phyloP scores from a whole-genome alignment of 2,329 filamentous ascomycete species.

The Fusarium bulbicola region DNA sequence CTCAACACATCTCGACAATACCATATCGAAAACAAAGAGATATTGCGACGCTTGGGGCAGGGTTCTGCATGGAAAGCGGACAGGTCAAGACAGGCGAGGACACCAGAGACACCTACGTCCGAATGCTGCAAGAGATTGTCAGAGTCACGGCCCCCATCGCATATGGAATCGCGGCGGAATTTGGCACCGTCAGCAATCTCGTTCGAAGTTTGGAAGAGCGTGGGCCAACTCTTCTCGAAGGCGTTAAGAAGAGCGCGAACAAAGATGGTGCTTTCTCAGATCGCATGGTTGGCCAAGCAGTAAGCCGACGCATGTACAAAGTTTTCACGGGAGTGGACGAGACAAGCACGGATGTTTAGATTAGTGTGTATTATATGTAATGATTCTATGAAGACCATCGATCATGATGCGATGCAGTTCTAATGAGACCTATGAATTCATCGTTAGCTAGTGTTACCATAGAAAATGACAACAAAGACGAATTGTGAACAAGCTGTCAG shows the following conservation, averaged over 20 bases:
- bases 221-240: conserved; percentile 70
- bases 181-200: conserved; percentile 65
- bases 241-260: conserved; percentile 66
- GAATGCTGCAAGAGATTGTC: conserved; percentile 79
- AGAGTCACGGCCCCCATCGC: conserved; percentile 78
- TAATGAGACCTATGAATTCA: conserved; percentile 21
- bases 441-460: conserved; percentile 36
- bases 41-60: conserved; percentile 59
- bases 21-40: conserved; percentile 72
- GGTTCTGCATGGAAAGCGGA: conserved; percentile 82
- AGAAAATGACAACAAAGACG: conserved; percentile 37
- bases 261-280: conserved; percentile 66
- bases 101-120: conserved; percentile 72
- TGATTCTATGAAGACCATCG: conserved; percentile 2
- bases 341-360: conserved; percentile 60
- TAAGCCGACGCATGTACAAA: conserved; percentile 67
- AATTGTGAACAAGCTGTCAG: conserved; percentile 60
- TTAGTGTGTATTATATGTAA: conserved; percentile 17
- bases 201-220: conserved; percentile 65
- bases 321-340: conserved; percentile 68
- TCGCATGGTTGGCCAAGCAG: conserved; percentile 62
- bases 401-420: conserved; percentile 1
- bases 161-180: conserved; percentile 72
- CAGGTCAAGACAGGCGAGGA: conserved; percentile 78
- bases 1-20: conserved; percentile 80